phyloP scores from a whole-genome alignment of 805 yeast species.

The Starmerella floricola region DNA sequence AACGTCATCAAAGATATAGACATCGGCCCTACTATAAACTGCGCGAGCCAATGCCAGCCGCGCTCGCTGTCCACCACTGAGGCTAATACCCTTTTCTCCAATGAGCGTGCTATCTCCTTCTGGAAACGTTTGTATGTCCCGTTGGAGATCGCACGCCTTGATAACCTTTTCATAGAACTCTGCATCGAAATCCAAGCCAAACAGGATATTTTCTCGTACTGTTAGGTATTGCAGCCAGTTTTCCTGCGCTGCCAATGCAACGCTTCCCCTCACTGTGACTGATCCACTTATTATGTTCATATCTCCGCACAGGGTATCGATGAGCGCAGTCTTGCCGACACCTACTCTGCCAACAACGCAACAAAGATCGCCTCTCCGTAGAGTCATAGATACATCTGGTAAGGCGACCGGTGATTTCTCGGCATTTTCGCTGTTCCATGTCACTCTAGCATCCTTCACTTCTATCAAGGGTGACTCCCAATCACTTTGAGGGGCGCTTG shows the following conservation, averaged over 20 bases:
- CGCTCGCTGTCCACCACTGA: slow-evolving; percentile 93
- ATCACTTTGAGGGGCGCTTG: not conserved
- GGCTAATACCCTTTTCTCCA: slow-evolving; percentile 84
- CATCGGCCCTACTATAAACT: slow-evolving; percentile 80
- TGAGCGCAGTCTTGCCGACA: slow-evolving; percentile 72
- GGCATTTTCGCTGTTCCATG: slow-evolving; percentile 14
- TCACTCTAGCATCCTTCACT: slow-evolving; percentile 5
- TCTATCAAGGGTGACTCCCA: slow-evolving; percentile 7
- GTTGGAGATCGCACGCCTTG: slow-evolving; percentile 66
- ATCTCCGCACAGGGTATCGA: slow-evolving; percentile 70
- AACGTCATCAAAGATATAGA: slow-evolving; percentile 79
- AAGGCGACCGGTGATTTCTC: slow-evolving; percentile 36
- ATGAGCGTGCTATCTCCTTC: slow-evolving; percentile 81
- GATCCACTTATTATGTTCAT: slow-evolving; percentile 57
- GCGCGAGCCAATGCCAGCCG: slow-evolving; percentile 84
- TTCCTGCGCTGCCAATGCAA: slow-evolving; percentile 76
- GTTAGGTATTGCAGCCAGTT: slow-evolving; percentile 93
- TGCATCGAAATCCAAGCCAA: slow-evolving; percentile 71
- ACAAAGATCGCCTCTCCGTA: slow-evolving; percentile 63
- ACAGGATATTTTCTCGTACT: slow-evolving; percentile 61
- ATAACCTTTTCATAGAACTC: slow-evolving; percentile 45
- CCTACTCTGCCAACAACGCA: slow-evolving; percentile 90
- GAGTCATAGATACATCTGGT: slow-evolving; percentile 47
- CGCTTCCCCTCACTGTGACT: slow-evolving; percentile 51
- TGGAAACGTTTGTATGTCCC: slow-evolving; percentile 61